Percentiles rank a stretch among this genome's conserved stretches.
Evolutionary conservation across 768 basidiomycete genomes (phyloP).

Genomic region (Piloderma croceum): DNA sequence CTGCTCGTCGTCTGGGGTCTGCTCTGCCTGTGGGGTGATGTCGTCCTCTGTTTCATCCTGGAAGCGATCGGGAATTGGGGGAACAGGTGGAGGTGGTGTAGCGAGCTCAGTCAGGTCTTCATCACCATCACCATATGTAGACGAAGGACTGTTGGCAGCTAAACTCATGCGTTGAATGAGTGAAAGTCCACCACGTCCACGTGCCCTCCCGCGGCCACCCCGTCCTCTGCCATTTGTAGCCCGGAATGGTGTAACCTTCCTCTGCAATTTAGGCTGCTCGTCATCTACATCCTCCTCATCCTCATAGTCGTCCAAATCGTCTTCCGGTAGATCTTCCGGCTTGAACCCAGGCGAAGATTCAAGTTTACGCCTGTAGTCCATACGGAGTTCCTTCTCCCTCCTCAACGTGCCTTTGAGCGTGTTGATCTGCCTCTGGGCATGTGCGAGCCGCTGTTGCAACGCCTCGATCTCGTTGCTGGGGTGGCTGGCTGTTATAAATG

Average conservation of each 20-base stretch:
- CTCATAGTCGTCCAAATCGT: slow-evolving; percentile 39
- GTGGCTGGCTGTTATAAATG: slow-evolving; percentile 68
- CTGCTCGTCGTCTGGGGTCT: slow-evolving; percentile 19
- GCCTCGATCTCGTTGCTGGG: slow-evolving; percentile 79
- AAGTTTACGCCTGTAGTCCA: slow-evolving; percentile 57
- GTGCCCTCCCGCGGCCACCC: slow-evolving; percentile 47
- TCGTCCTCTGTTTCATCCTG: slow-evolving; percentile 16
- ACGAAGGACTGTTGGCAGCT: slow-evolving; percentile 48
- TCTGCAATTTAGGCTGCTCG: slow-evolving; percentile 29
- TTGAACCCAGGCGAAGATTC: slow-evolving; percentile 37
- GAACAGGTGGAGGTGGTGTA: slow-evolving; percentile 25
- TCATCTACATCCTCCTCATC: slow-evolving; percentile 42
- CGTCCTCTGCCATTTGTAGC: slow-evolving; percentile 40
- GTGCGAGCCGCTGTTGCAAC: slow-evolving; percentile 73
- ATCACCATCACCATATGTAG: slow-evolving; percentile 43
- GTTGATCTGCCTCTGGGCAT: slow-evolving; percentile 80
- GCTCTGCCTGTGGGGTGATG: slow-evolving; percentile 25
- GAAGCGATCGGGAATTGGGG: slow-evolving; percentile 30
- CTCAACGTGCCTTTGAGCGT: slow-evolving; percentile 75
- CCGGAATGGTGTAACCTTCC: slow-evolving; percentile 52
- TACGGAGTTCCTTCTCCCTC: slow-evolving; percentile 77
- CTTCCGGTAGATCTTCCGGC: slow-evolving; percentile 32
- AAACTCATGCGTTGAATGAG: slow-evolving; percentile 60
- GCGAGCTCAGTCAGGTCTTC: slow-evolving; percentile 12
- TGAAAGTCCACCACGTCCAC: slow-evolving; percentile 42